Conservation (phyloP, 768 basidiomycete species). For the Pleurotus sapidus region DNA sequence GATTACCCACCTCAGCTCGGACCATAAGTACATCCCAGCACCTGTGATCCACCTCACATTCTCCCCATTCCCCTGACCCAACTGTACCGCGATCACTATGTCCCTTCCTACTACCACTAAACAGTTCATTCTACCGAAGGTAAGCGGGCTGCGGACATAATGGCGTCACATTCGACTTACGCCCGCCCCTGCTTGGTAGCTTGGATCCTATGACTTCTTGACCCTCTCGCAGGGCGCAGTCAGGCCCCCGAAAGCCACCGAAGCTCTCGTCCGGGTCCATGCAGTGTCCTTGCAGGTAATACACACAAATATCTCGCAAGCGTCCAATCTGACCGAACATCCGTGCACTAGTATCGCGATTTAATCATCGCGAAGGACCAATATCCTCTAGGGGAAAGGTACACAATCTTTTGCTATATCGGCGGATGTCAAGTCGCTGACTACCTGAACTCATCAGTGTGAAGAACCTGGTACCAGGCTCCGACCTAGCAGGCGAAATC, state of each 20-base stretch:
- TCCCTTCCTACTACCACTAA: conserved; percentile 7
- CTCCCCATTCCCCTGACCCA: too few species aligned
- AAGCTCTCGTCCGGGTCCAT: conserved; percentile 55
- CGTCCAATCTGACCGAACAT: too few species aligned
- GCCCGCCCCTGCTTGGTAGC: conserved; percentile 3
- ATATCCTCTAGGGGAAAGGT: conserved; percentile 32
- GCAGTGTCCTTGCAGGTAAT: conserved; percentile 53
- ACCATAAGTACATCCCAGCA: too few species aligned
- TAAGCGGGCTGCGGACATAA: not conserved
- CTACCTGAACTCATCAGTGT: conserved; percentile 3
- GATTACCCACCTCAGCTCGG: too few species aligned
- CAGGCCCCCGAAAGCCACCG: conserved; percentile 32
- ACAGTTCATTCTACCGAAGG: conserved; percentile 17
- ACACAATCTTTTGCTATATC: not conserved
- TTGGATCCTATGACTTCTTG: conserved; percentile 22
- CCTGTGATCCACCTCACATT: too few species aligned
- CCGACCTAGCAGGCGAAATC: conserved; percentile 62
- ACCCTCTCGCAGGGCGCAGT: conserved; percentile 22
- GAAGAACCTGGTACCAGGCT: conserved; percentile 30
- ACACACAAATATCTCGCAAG: not conserved
- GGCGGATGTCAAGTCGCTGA: not conserved
- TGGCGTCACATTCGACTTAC: not conserved
- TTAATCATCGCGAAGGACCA: conserved; percentile 34
- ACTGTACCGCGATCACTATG: not conserved
- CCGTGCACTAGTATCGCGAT: conserved; percentile 43